Evolutionary conservation across 2,329 filamentous ascomycete genomes (phyloP).

Genomic region (Lanzia echinophila): DNA sequence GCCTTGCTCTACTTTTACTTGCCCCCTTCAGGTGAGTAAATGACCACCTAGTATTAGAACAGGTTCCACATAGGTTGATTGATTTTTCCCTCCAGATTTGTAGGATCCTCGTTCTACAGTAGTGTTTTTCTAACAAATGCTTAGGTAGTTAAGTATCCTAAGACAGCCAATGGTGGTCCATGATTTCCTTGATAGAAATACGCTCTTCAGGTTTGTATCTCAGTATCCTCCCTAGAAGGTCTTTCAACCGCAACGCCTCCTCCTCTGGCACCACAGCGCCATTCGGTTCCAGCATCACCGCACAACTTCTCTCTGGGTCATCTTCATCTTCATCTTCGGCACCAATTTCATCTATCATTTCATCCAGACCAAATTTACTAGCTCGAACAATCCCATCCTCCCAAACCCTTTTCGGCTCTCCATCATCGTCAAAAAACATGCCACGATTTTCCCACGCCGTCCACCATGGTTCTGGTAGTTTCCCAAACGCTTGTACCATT

Average conservation of each 20-base stretch:
- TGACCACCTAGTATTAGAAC: too few relatives aligned
- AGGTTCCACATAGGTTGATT: too few relatives aligned
- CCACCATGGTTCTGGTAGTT: not conserved
- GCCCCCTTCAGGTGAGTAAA: too few relatives aligned
- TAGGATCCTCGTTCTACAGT: too few relatives aligned
- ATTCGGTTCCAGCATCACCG: not conserved
- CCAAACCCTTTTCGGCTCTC: not conserved
- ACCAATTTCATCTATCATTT: not conserved
- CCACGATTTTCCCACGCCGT: not conserved
- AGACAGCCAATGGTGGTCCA: not conserved
- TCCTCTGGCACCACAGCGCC: not conserved
- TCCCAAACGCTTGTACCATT: not conserved
- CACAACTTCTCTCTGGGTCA: not conserved
- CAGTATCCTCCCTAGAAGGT: not conserved
- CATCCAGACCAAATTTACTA: not conserved
- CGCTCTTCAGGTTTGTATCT: constrained; percentile 1
- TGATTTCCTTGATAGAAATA: not conserved
- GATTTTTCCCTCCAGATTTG: too few relatives aligned
- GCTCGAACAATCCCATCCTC: not conserved
- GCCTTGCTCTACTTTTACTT: too few relatives aligned
- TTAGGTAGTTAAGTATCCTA: too few relatives aligned
- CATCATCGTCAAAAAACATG: too few relatives aligned
- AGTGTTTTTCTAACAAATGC: too few relatives aligned
- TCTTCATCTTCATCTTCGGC: not conserved
- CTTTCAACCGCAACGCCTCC: not conserved